Percentiles rank a stretch among this genome's conserved stretches.
Evolutionary conservation across 2,329 filamentous ascomycete species (phyloP).

Genomic region (Colletotrichum tropicale): DNA sequence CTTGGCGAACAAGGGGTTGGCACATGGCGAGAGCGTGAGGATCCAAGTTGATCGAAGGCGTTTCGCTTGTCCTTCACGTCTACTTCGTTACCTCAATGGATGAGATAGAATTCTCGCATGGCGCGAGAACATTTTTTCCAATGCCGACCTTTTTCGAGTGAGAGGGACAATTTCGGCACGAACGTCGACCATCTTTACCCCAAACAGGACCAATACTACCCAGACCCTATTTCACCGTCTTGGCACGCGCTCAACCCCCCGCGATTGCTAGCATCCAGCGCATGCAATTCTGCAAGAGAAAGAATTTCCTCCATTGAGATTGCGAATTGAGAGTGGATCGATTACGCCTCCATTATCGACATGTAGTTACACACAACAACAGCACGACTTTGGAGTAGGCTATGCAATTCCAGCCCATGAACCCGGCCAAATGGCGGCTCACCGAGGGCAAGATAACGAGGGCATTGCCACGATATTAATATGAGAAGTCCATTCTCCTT

Average conservation of each 20-base stretch:
- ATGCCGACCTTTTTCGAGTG: not conserved
- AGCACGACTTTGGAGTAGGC: not conserved
- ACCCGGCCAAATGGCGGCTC: not conserved
- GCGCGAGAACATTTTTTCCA: not conserved
- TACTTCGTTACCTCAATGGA: not conserved
- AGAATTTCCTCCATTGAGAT: constrained; percentile 4
- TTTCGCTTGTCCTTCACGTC: not conserved
- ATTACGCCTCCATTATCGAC: not conserved
- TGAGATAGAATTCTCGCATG: not conserved
- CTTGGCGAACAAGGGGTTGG: not conserved
- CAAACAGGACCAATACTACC: not conserved
- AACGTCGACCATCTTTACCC: not conserved
- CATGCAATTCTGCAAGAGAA: not conserved
- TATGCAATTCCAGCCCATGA: not conserved
- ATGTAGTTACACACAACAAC: not conserved
- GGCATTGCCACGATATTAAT: not conserved
- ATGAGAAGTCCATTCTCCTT: not conserved
- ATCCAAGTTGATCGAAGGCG: not conserved
- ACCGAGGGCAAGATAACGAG: not conserved
- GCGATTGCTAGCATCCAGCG: not conserved
- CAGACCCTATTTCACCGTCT: not conserved
- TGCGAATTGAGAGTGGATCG: not conserved
- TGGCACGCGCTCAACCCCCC: not conserved
- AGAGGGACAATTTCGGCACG: not conserved
- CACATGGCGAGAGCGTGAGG: not conserved